Evolutionary conservation across 2,329 filamentous ascomycete species (phyloP), one percentile per base, ranked within the genome.

Genomic region (Trichoderma harzianum): DNA sequence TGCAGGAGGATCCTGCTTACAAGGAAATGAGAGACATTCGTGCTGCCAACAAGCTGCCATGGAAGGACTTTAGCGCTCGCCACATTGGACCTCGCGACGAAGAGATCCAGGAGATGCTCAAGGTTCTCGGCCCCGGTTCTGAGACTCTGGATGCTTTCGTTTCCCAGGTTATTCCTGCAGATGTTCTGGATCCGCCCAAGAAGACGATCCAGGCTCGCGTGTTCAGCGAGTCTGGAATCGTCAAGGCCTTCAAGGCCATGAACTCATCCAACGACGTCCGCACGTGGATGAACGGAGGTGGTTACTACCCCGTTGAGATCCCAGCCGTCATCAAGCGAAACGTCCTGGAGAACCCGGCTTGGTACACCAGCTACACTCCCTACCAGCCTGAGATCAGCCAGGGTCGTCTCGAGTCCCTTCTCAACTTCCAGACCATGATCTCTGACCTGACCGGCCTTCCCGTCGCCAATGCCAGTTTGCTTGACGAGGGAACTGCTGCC

Each of bases 381-480:
- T 98, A 98, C 83, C 95, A 98, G 84, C 92, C 95, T 3, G 95
- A 98, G 84, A 97, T 98, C 84, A 97, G 94, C 80, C 95, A 98
- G 83, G 95, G 95, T 43, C 91, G 95, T 70, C 83, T 98, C 74
- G 94, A 98, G 86, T 97, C 94, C 7, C 85, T 98, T 69, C 86
- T 98, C 74, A 98, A 98, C 86, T 98, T 94, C 84, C 95, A 98
- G 85, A 98, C 95, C 21, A 87, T 98, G 85, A 92, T 97, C 10
- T 90, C 91, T 2, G 95, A 98, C 79, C 85, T 98, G 75, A 98
- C 95, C 0, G 94, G 89, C 1, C 87, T 98, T 34, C 89, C 93
- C 26, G 94, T 98, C 74, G 90, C 95, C 73, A 98, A 98, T 84
- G 94, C 95, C 53, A 97, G 94, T 58, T 86, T 98, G 63, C 85